A percentile compares a stretch with the other conserved stretches of the same genome.
Evolutionary conservation across 306 rosid genomes (phyloP).

Genomic region (Sindora glabra): DNA sequence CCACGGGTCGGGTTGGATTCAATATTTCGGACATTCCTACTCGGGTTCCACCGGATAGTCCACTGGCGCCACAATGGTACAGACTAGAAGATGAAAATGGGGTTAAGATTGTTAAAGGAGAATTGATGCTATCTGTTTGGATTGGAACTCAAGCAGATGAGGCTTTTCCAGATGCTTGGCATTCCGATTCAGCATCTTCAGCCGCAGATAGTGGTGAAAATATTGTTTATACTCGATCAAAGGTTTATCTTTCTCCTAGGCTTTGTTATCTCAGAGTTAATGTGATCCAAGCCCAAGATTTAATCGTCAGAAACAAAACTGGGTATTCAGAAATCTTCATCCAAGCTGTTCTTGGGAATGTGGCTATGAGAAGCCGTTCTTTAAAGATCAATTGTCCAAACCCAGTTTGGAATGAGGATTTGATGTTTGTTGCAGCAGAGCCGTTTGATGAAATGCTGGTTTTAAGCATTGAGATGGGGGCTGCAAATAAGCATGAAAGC

Average conservation of each 20-base stretch:
- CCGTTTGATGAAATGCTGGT: conserved; percentile 7
- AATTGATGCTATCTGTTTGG: conserved; percentile 10
- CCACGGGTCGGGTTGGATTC: background rate
- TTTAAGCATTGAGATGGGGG: conserved; percentile 4
- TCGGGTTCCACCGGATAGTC: conserved; percentile 3
- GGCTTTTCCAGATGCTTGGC: conserved; percentile 2
- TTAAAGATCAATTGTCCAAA: background rate
- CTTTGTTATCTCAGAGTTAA: conserved; percentile 25
- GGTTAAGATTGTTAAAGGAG: background rate
- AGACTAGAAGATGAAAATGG: background rate
- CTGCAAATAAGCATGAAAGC: background rate
- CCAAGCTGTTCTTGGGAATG: background rate
- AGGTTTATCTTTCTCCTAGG: conserved; percentile 10
- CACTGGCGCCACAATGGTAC: conserved; percentile 9
- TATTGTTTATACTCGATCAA: conserved; percentile 5
- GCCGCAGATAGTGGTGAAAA: background rate
- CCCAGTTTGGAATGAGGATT: conserved; percentile 13
- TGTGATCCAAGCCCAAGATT: conserved; percentile 21
- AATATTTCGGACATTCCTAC: background rate
- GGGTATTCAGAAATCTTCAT: background rate
- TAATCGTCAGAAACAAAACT: background rate
- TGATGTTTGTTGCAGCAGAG: conserved; percentile 11
- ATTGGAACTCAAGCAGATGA: conserved; percentile 13
- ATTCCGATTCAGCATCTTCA: conserved; percentile 1
- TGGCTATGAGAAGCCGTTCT: background rate